Evolutionary conservation across 2,329 filamentous ascomycete genomes (phyloP), one percentile per base, ranked within the genome.

Genomic region (Alternaria longipes): DNA sequence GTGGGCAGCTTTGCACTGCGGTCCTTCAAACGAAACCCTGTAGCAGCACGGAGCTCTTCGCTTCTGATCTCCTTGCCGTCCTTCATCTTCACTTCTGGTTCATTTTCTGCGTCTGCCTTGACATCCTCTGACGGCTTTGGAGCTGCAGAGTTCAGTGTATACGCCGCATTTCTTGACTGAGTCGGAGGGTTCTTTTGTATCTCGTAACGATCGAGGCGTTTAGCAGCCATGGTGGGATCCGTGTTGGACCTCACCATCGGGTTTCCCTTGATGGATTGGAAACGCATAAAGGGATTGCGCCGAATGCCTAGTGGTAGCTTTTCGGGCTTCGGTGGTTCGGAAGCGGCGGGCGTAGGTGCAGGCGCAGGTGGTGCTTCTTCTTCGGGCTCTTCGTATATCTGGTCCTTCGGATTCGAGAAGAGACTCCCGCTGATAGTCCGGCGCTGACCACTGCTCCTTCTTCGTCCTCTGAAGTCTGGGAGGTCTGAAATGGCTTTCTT

Each of bases 321-420:
- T 9, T 72, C 68, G 20, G 70, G 59, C 46, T 74, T 69, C 20
- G 77, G 73, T 34, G 74, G 65, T 45, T 78, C 73, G 20, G 73
- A 64, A 40, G 72, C 63, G 38, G 70, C 68, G 28, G 74, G 71
- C 16, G 72, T 70, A 34, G 73, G 71, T 54, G 66, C 65, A 60
- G 71, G 67, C 51, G 65, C 65, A 53, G 65, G 52, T 42, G 67
- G 62, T 18, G 70, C 67, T 49, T 78, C 70, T 58, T 84, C 83
- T 71, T 91, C 88, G 1, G 92, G 91, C 75, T 97, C 94, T 77
- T 97, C 94, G 84, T 93, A 97, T 62, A 97, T 94, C 73, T 92
- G 89, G 74, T 93, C 90, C 34, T 89, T 87, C 2, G 89, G 90
- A 62, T 87, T 86, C 66, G 84, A 84, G 74, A 92, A 93, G 2